Evolutionary conservation across 169 alveolate genomes (phyloP).

Genomic region (Babesia microti): DNA sequence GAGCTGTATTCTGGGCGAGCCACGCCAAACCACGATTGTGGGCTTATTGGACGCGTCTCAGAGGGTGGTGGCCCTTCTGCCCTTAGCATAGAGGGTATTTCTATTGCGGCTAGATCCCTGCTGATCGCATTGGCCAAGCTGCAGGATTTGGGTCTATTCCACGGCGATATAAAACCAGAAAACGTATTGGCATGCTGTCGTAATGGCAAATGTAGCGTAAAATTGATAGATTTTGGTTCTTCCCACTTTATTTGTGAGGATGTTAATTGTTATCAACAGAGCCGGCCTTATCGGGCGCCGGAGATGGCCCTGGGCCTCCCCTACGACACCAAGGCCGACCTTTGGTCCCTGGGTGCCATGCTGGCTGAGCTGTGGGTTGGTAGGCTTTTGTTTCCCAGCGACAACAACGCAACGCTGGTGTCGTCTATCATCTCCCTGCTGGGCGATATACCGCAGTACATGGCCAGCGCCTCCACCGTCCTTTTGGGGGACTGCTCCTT

Average conservation of each 20-base stretch:
- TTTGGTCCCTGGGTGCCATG: constrained; percentile 97
- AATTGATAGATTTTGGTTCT: constrained; percentile 93
- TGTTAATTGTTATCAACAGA: constrained; percentile 85
- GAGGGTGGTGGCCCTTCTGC: too few species aligned
- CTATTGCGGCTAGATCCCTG: too few species aligned
- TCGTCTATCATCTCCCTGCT: constrained; percentile 63
- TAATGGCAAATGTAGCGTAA: constrained; percentile 36
- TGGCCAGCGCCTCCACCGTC: too few species aligned
- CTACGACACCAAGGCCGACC: constrained; percentile 92
- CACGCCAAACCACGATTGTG: too few species aligned
- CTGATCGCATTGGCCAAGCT: constrained; percentile 21
- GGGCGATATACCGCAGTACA: constrained; percentile 65
- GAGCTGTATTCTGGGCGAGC: too few species aligned
- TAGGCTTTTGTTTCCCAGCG: constrained; percentile 72
- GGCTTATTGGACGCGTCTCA: too few species aligned
- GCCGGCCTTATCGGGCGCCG: constrained; percentile 96
- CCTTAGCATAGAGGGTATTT: too few species aligned
- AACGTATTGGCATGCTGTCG: constrained; percentile 26
- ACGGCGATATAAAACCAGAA: constrained; percentile 47
- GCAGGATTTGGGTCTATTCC: constrained; percentile 34
- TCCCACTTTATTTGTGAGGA: constrained; percentile 86
- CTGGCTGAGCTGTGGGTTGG: constrained; percentile 87
- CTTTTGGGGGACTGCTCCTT: too few species aligned
- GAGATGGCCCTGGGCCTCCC: constrained; percentile 93
- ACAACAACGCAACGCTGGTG: constrained; percentile 61